A percentile compares a stretch with the other conserved stretches of the same genome.
Evolutionary conservation across 2,329 filamentous ascomycete genomes (phyloP).

Genomic region (Immersiporthe knoxdaviesiana): DNA sequence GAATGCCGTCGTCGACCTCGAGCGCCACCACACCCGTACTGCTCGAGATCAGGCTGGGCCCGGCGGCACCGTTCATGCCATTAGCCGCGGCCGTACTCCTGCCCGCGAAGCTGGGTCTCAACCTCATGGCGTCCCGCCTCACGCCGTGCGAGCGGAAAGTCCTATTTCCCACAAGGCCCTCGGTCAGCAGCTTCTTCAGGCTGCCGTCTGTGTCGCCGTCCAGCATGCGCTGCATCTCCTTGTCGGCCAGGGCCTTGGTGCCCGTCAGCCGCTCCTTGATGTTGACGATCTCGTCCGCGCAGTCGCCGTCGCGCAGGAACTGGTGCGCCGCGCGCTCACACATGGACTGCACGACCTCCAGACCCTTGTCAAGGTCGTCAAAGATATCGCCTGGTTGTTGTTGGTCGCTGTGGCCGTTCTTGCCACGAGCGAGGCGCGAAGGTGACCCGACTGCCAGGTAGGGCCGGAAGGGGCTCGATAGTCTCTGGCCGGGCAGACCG

Average conservation of each 20-base stretch:
- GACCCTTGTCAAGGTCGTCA: constrained; percentile 74
- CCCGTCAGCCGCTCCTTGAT: constrained; percentile 68
- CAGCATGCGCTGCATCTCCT: constrained; percentile 60
- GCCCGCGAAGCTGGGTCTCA: constrained; percentile 32
- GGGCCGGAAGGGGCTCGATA: constrained; percentile 23
- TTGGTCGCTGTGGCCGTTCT: constrained; percentile 34
- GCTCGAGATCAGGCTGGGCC: not conserved
- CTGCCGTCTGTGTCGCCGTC: constrained; percentile 55
- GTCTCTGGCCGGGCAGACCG: constrained; percentile 3
- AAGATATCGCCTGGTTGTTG: constrained; percentile 55
- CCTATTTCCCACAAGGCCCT: constrained; percentile 47
- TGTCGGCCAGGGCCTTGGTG: constrained; percentile 63
- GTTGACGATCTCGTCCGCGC: constrained; percentile 72
- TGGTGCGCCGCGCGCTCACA: constrained; percentile 89
- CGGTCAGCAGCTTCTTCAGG: constrained; percentile 40
- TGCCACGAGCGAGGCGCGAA: constrained; percentile 25
- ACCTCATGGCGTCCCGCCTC: constrained; percentile 47
- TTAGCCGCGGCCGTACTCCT: not conserved
- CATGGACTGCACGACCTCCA: constrained; percentile 79
- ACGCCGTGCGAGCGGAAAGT: constrained; percentile 58
- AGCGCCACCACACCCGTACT: constrained; percentile 28
- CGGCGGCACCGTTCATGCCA: constrained; percentile 3
- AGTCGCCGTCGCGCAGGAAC: constrained; percentile 85
- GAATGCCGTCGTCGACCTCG: constrained; percentile 49
- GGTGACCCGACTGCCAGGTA: constrained; percentile 27